phyloP scores from a whole-genome alignment of 2,329 filamentous ascomycete species.

The Fusarium chuoi region DNA sequence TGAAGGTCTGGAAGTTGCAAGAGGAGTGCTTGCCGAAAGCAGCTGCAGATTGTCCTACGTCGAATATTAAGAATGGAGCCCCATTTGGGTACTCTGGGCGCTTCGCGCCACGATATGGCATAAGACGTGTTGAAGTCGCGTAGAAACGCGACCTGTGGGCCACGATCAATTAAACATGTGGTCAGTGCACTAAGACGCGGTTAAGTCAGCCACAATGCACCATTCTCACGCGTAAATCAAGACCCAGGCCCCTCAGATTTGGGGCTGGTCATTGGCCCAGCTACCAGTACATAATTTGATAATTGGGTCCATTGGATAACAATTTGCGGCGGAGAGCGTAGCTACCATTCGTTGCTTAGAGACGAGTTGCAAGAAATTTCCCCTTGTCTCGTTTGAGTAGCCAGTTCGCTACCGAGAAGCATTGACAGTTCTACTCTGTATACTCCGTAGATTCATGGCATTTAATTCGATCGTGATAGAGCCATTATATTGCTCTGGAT shows the following conservation, averaged over 20 bases:
- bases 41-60: conserved; percentile 34
- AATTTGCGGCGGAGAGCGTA: background rate
- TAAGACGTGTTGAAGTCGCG: conserved; percentile 45
- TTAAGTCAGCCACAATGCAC: conserved; percentile 20
- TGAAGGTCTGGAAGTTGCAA: conserved; percentile 31
- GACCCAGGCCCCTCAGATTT: background rate
- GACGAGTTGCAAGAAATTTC: background rate
- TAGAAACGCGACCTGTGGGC: conserved; percentile 46
- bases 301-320: conserved; percentile 30
- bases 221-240: conserved; percentile 6
- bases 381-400: conserved; percentile 26
- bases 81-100: conserved; percentile 7
- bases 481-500: conserved; percentile 13
- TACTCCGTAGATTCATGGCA: background rate
- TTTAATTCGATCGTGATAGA: conserved; percentile 19
- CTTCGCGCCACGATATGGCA: conserved; percentile 39
- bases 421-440: background rate
- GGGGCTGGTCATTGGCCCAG: background rate
- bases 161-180: conserved; percentile 44
- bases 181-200: conserved; percentile 39
- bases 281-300: conserved; percentile 5
- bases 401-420: conserved; percentile 22
- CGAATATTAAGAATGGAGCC: conserved; percentile 31
- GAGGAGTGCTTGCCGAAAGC: conserved; percentile 20
- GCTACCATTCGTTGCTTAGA: conserved; percentile 12